Base-by-base conservation (phyloP, 2,329 filamentous ascomycete genomes). In the Clonostachys byssicola region DNA sequence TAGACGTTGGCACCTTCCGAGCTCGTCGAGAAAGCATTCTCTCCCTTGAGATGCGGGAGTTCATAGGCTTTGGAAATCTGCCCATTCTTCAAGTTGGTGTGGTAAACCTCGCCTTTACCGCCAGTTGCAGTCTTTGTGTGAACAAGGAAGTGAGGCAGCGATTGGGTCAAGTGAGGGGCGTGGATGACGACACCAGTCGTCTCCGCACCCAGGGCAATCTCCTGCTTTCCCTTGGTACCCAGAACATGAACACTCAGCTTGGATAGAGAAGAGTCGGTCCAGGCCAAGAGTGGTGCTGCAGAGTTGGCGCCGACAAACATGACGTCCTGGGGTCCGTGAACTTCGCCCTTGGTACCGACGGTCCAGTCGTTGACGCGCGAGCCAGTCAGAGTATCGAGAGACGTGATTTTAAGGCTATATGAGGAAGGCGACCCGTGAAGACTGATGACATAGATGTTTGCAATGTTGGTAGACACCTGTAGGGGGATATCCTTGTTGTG, bases 31-130 rank as follows among this genome's bases (percentile, higher is more conserved):
- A 96, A 89, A 1, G 86, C 82, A 20, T 90, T 91, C 39, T 72
- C 74, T 1, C 87, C 89, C 20, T 78, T 66, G 17, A 91, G 65
- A 45, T 82, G 81, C 1, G 92, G 88, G 12, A 97, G 74, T 30
- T 86, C 82, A 62, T 96, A 96, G 1, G 86, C 86, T 63, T 89
- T 90, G n/a, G 75, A 78, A 30, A 92, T 77, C 16, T 77, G 78
- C 46, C 76, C 80, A 49, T 75, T 85, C 67, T 85, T 85, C 45
- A 89, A 66, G 55, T 95, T 80, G 49, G 95, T 78, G 57, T 95
- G 89, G 60, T 86, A 96, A 33, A 97, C 86, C 51, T 95, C 87
- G 4, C 87, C 92, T 73, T 88, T 89, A 60, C 92, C 88, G 16
- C 83, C 83, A 4, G 72, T 72, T 35, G 74, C 74, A 1, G 89